These are phyloP conservation scores for Naumovozyma castellii DNA, from an alignment of 805 yeast genomes.

Conservation along the genomic window DNA sequence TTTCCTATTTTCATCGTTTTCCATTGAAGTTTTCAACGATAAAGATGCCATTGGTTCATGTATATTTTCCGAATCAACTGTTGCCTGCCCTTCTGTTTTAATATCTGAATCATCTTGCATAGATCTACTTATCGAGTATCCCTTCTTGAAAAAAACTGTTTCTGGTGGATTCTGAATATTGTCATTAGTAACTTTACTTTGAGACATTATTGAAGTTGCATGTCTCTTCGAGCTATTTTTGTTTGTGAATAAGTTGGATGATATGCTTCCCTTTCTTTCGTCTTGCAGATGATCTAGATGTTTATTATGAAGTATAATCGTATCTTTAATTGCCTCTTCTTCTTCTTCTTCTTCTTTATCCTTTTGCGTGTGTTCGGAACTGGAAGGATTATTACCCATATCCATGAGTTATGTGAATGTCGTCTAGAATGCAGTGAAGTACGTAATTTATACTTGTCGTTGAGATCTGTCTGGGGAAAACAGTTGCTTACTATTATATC, in stretches of 20 bases:
- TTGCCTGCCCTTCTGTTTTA: not conserved
- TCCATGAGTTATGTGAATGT: not conserved
- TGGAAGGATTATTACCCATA: conserved; percentile 10
- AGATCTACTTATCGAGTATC: conserved; percentile 1
- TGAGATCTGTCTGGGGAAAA: too few species aligned
- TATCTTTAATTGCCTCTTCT: too few species aligned
- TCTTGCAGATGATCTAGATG: conserved; percentile 4
- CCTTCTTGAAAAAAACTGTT: conserved; percentile 2
- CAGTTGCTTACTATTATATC: too few species aligned
- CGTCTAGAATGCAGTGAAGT: too few species aligned
- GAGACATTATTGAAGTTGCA: not conserved
- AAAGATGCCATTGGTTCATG: not conserved
- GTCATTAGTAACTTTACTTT: not conserved
- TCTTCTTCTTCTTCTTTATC: not conserved
- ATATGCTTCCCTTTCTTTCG: conserved; percentile 10
- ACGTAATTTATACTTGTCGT: too few species aligned
- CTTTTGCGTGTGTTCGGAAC: conserved; percentile 1
- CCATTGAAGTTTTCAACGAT: not conserved
- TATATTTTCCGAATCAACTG: not conserved
- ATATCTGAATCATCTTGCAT: conserved; percentile 1
- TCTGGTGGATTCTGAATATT: too few species aligned
- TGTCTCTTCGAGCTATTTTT: conserved; percentile 11
- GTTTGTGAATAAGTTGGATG: conserved; percentile 17
- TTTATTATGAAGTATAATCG: not conserved
- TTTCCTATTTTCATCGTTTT: not conserved